Conservation (phyloP, 768 basidiomycete species). For the Hericium coralloides region DNA sequence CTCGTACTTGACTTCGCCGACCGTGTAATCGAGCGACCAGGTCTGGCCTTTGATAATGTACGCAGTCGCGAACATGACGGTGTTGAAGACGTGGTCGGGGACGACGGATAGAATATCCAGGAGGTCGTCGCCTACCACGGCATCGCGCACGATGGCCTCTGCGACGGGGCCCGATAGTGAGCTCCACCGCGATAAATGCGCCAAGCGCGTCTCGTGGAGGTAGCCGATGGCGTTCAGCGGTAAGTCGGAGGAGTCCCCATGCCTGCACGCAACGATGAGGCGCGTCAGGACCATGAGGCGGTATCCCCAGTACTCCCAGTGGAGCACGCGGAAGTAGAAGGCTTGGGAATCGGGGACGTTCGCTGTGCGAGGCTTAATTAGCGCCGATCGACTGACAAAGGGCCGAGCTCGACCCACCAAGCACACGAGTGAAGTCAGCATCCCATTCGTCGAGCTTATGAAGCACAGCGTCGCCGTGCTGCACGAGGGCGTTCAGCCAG, state of each 20-base stretch:
- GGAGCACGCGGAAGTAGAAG: background rate
- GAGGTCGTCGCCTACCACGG: background rate
- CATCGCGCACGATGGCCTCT: background rate
- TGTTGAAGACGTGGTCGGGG: background rate
- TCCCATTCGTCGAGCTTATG: background rate
- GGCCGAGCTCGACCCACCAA: background rate
- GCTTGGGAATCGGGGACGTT: background rate
- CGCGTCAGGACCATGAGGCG: background rate
- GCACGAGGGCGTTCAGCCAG: background rate
- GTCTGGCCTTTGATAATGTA: background rate
- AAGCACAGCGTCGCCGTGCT: background rate
- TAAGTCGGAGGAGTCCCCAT: background rate
- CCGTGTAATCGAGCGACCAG: background rate
- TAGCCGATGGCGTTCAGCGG: background rate
- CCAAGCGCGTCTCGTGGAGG: background rate
- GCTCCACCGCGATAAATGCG: background rate
- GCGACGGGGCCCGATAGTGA: background rate
- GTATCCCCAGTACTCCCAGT: background rate
- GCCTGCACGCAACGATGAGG: background rate
- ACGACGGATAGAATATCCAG: background rate
- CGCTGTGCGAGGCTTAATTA: background rate
- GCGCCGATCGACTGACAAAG: background rate
- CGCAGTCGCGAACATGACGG: background rate
- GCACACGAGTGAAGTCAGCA: background rate
- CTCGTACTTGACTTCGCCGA: background rate